Conservation (phyloP, 2,329 filamentous ascomycete genomes). For the Cercospora sesami region DNA sequence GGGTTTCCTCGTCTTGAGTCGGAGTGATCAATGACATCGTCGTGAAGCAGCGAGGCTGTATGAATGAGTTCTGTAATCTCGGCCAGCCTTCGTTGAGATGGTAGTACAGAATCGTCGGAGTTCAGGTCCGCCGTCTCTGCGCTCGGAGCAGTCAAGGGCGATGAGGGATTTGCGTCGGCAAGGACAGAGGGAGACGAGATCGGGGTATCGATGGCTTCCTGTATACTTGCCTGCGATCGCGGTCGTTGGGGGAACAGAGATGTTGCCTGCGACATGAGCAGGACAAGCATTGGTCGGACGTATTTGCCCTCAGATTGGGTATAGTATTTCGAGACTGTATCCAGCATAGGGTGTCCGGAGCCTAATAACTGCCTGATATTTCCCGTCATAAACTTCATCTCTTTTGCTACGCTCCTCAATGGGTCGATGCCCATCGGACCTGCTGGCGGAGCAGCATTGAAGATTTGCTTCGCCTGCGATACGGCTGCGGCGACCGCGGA, state of each 20-base stretch:
- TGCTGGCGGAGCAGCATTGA: conserved; percentile 65
- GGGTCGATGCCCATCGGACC: conserved; percentile 79
- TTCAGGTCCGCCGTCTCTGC: conserved; percentile 46
- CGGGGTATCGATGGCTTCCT: conserved; percentile 56
- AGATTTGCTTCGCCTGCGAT: conserved; percentile 65
- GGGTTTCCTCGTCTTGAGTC: conserved; percentile 77
- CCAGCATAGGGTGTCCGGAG: conserved; percentile 89
- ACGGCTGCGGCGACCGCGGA: conserved; percentile 74
- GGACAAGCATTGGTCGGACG: conserved; percentile 86
- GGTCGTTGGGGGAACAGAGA: conserved; percentile 69
- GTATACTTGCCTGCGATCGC: conserved; percentile 41
- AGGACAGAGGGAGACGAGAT: conserved; percentile 65
- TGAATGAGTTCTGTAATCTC: conserved; percentile 98
- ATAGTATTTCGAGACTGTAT: conserved; percentile 97
- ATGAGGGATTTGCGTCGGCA: conserved; percentile 76
- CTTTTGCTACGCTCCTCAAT: conserved; percentile 84
- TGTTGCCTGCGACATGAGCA: conserved; percentile 94
- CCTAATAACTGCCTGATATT: conserved; percentile 92
- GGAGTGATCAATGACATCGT: conserved; percentile 96
- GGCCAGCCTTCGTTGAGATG: conserved; percentile 86
- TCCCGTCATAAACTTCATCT: conserved; percentile 92
- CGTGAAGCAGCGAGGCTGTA: conserved; percentile 91
- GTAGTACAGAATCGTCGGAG: conserved; percentile 70
- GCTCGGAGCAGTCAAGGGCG: conserved; percentile 54
- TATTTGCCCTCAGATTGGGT: conserved; percentile 96